Evolutionary conservation across 2,329 filamentous ascomycete species (phyloP).

Genomic region (Akanthomyces muscarius): DNA sequence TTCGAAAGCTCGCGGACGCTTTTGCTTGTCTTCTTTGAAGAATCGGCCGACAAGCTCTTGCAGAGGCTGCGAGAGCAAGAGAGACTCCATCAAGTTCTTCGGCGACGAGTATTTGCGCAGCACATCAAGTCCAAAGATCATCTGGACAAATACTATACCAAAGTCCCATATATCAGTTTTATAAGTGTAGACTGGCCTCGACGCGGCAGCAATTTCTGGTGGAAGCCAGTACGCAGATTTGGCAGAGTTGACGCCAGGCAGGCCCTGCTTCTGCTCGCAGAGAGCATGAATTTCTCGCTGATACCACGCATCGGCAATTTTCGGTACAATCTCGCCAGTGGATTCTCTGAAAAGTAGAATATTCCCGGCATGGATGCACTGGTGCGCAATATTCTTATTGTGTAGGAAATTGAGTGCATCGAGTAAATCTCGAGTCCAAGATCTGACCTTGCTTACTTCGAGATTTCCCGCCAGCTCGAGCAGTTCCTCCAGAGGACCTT

Average conservation of each 20-base stretch:
- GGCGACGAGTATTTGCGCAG: conserved; percentile 76
- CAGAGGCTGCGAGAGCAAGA: conserved; percentile 69
- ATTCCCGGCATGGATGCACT: conserved; percentile 75
- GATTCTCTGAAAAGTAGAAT: conserved; percentile 69
- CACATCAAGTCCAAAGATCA: conserved; percentile 82
- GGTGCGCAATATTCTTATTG: conserved; percentile 77
- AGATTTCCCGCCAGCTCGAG: conserved; percentile 74
- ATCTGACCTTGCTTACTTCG: conserved; percentile 69
- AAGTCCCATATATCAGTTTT: conserved; percentile 97
- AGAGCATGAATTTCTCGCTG: conserved; percentile 64
- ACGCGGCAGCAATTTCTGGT: conserved; percentile 65
- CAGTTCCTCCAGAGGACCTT: conserved; percentile 77
- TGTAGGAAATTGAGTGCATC: conserved; percentile 87
- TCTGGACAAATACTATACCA: conserved; percentile 85
- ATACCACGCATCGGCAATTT: conserved; percentile 70
- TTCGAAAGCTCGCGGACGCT: conserved; percentile 77
- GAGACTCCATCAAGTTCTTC: conserved; percentile 63
- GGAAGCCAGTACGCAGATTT: conserved; percentile 81
- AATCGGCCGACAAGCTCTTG: conserved; percentile 78
- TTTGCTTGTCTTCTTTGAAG: conserved; percentile 80
- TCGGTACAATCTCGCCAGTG: conserved; percentile 66
- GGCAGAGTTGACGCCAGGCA: conserved; percentile 54
- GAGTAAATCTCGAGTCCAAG: conserved; percentile 88
- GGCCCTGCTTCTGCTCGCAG: conserved; percentile 46
- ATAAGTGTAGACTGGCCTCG: conserved; percentile 59